A percentile compares a stretch with the other conserved stretches of the same genome.
Evolutionary conservation across 495 filamentous ascomycete genomes (phyloP).

Genomic region (Neurospora sublineolata): DNA sequence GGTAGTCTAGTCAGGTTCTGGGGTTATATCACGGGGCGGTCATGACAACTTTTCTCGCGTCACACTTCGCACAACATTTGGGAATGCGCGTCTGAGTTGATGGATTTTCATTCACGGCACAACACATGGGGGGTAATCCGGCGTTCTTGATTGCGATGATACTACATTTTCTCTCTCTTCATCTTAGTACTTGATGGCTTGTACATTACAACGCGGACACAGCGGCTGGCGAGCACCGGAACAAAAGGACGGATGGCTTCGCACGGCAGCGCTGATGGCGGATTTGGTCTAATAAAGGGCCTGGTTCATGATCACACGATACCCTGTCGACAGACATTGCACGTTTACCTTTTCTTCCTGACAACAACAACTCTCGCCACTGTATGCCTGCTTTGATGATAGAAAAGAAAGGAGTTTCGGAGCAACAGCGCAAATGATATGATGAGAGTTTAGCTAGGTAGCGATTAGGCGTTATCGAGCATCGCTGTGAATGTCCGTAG

Average conservation of each 20-base stretch:
- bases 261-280: constrained; percentile 4
- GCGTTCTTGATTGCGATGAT: constrained; percentile 31
- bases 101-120: constrained; percentile 16
- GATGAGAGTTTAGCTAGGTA: neutral
- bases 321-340: neutral
- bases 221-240: neutral
- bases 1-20: constrained; percentile 3
- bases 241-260: neutral
- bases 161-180: constrained; percentile 8
- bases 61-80: constrained; percentile 19
- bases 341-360: neutral
- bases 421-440: neutral
- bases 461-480: neutral
- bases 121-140: constrained; percentile 14
- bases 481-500: neutral
- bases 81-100: constrained; percentile 10
- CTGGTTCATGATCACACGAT: constrained; percentile 4
- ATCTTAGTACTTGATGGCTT: constrained; percentile 16
- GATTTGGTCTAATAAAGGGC: constrained; percentile 7
- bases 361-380: neutral
- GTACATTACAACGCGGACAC: constrained; percentile 24
- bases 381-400: neutral
- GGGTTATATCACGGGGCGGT: constrained; percentile 17
- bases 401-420: neutral
- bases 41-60: constrained; percentile 22